Base-by-base conservation (phyloP, 768 basidiomycete genomes). In the Panaeolus cyanescens region DNA sequence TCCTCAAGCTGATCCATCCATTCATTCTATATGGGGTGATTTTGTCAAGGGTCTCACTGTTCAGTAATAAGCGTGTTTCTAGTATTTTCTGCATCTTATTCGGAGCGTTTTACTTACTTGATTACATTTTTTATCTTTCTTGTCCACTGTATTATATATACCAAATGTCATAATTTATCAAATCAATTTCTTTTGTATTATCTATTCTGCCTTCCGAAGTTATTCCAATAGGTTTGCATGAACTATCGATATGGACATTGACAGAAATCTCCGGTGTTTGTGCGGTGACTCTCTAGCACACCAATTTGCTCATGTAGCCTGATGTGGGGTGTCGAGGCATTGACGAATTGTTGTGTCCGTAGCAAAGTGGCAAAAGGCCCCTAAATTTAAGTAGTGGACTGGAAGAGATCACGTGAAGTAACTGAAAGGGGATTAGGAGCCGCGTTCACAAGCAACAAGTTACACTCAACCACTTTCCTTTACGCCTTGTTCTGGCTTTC, bases 11-110 rank as follows among this genome's bases (percentile, higher is more conserved):
- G 87, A 83, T 65, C 3, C 45, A 28, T 50, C 45, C 5, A 83
- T 89, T 79, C 83, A 87, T 28, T 73, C 82, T 12, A 85, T 83
- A 4, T 89, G 87, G 87, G 79, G 85, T 59, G 86, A 89, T 28
- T 88, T 88, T 66, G 87, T 88, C 12, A 76, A 76, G 30, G 25
- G 25, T 4, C 45, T 50, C 12, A 50, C 45, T 15, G 22, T 50
- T 6, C 45, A 22, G n/a, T n/a, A n/a, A n/a, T n/a, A n/a, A n/a
- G n/a, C n/a, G n/a, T n/a, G n/a, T n/a, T n/a, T n/a, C n/a, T n/a
- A n/a, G n/a, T n/a, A n/a, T n/a, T n/a, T n/a, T n/a, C n/a, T n/a
- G n/a, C n/a, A n/a, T n/a, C n/a, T n/a, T n/a, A n/a, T n/a, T n/a
- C n/a, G n/a, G n/a, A n/a, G n/a, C n/a, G n/a, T n/a, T n/a, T n/a